Evolutionary conservation across 2,329 filamentous ascomycete genomes (phyloP).

Genomic region (Penicillium sp.): DNA sequence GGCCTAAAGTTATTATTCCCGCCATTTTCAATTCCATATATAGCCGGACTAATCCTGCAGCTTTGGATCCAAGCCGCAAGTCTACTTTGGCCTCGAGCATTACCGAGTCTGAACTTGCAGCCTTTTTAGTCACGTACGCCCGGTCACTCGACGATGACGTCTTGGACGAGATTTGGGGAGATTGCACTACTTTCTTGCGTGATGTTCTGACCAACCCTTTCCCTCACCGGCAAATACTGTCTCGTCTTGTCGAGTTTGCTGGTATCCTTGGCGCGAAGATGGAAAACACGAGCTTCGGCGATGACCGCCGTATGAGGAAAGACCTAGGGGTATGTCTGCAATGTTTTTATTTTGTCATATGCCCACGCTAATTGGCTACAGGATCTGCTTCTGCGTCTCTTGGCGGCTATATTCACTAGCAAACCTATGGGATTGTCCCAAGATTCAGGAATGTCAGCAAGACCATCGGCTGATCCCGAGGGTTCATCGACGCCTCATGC

Average conservation of each 20-base stretch:
- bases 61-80: constrained; percentile 72
- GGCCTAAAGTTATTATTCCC: constrained; percentile 86
- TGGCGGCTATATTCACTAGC: constrained; percentile 92
- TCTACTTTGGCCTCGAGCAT: constrained; percentile 86
- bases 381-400: constrained; percentile 82
- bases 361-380: constrained; percentile 36
- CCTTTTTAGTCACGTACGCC: constrained; percentile 87
- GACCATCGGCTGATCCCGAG: constrained; percentile 41
- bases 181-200: constrained; percentile 84
- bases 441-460: constrained; percentile 44
- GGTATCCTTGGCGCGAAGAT: constrained; percentile 90
- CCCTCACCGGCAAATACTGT: constrained; percentile 85
- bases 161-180: constrained; percentile 96
- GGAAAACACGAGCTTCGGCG: constrained; percentile 95
- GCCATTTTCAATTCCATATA: constrained; percentile 96
- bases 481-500: constrained; percentile 35
- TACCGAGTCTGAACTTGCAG: constrained; percentile 75
- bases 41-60: constrained; percentile 80
- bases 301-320: constrained; percentile 85
- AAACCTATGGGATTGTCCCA: constrained; percentile 70
- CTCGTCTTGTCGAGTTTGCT: constrained; percentile 81
- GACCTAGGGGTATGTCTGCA: constrained; percentile 70
- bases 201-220: constrained; percentile 92
- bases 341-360: constrained; percentile 52
- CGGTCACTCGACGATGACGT: constrained; percentile 90